Percentiles rank a stretch among this genome's conserved stretches.
phyloP scores from a whole-genome alignment of 495 filamentous ascomycete genomes.

The Sporormia fimetaria region DNA sequence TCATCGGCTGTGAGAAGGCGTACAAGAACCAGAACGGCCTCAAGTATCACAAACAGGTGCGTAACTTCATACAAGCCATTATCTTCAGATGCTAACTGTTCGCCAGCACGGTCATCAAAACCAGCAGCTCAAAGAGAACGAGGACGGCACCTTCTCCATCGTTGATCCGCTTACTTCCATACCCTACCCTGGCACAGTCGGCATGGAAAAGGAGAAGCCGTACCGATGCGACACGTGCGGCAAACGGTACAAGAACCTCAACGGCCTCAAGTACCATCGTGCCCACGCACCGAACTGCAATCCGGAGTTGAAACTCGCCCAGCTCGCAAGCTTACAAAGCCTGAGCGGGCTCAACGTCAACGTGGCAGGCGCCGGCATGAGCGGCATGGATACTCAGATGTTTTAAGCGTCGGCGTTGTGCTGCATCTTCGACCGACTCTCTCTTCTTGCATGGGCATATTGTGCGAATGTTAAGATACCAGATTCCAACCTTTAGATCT shows the following conservation, averaged over 20 bases:
- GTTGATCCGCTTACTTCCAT: constrained; percentile 91
- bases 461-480: too few relatives aligned
- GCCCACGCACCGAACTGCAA: constrained; percentile 34
- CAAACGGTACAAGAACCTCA: constrained; percentile 98
- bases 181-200: constrained; percentile 88
- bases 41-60: constrained; percentile 71
- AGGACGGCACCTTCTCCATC: constrained; percentile 93
- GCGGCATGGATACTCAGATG: constrained; percentile 31
- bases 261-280: constrained; percentile 41
- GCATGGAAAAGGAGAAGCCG: constrained; percentile 99
- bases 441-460: too few relatives aligned
- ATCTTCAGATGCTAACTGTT: constrained; percentile 31
- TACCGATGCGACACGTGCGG: constrained; percentile 94
- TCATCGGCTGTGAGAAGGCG: constrained; percentile 97
- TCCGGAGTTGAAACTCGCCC: constrained; percentile 29
- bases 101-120: constrained; percentile 83
- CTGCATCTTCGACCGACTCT: neutral
- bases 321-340: constrained; percentile 23
- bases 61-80: constrained; percentile 24
- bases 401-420: constrained; percentile 6
- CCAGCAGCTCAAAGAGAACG: constrained; percentile 88
- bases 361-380: constrained; percentile 33
- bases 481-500: too few relatives aligned
- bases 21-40: constrained; percentile 99
- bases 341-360: constrained; percentile 32